Evolutionary conservation across 1,284 basidiomycete species (phyloP).

Genomic region (Malassezia psittaci): DNA sequence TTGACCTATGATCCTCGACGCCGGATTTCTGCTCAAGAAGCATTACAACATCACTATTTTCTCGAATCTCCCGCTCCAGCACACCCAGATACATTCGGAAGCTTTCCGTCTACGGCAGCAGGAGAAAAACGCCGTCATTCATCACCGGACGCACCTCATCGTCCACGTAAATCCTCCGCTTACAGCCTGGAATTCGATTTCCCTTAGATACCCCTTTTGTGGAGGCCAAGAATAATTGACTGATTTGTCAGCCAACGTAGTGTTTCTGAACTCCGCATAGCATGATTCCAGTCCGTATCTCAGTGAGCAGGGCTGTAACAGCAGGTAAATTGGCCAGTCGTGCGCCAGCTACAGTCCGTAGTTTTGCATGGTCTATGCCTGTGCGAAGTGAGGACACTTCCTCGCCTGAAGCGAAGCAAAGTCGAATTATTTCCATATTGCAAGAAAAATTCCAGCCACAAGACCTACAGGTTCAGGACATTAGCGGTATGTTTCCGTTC

Average conservation of each 20-base stretch:
- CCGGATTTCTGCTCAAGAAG: conserved; percentile 76
- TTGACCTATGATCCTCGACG: conserved; percentile 78
- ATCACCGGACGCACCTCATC: conserved; percentile 5
- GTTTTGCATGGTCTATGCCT: neutral
- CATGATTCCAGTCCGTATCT: no score
- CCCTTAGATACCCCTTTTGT: neutral
- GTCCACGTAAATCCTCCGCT: conserved; percentile 2
- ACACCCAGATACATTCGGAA: conserved; percentile 91
- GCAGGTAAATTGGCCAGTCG: no score
- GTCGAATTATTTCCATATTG: conserved; percentile 8
- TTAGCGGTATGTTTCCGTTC: conserved; percentile 51
- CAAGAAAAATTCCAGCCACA: conserved; percentile 56
- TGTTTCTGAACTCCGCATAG: no score
- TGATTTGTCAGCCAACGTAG: neutral
- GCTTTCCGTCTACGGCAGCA: conserved; percentile 90
- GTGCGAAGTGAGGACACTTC: neutral
- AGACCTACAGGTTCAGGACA: conserved; percentile 39
- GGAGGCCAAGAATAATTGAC: neutral
- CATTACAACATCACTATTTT: conserved; percentile 82
- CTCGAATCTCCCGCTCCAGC: conserved; percentile 85
- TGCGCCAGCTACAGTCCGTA: neutral
- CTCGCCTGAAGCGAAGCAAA: conserved; percentile 8
- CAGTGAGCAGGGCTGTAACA: no score
- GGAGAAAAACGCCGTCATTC: conserved; percentile 61
- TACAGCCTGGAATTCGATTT: conserved; percentile 21